Conservation (phyloP, 352 stramenopile genomes). For the Globisporangium emineosum region DNA sequence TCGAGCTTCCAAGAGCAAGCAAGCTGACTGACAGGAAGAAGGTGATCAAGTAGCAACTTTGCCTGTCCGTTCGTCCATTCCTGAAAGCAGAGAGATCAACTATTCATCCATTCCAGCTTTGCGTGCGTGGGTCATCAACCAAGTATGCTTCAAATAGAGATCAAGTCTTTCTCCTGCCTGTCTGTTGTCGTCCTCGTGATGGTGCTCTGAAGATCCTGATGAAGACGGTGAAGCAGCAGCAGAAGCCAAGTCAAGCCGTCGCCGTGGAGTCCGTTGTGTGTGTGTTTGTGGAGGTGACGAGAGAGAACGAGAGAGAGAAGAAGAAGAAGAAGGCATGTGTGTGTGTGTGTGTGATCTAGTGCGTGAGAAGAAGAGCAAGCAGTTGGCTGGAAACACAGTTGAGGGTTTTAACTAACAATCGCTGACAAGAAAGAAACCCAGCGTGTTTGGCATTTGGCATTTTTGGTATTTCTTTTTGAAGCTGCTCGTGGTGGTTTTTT, state of each 20-base stretch:
- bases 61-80: not conserved
- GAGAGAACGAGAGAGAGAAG: not conserved
- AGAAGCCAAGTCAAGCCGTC: not conserved
- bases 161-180: not conserved
- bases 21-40: not conserved
- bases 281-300: conserved; percentile 5
- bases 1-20: not conserved
- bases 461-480: not conserved
- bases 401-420: not conserved
- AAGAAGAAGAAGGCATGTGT: not conserved
- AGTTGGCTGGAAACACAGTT: too few species aligned
- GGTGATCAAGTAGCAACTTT: not conserved
- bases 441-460: not conserved
- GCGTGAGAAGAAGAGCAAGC: not conserved
- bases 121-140: not conserved
- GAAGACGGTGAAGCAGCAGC: not conserved
- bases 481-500: too few species aligned
- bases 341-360: not conserved
- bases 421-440: not conserved
- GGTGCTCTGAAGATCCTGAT: not conserved
- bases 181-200: not conserved
- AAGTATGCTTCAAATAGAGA: conserved; percentile 2
- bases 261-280: not conserved
- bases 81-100: not conserved
- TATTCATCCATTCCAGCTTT: not conserved